These are phyloP conservation scores for Leccinum fallax DNA, from an alignment of 1,284 basidiomycete species.

Conservation along the genomic window DNA sequence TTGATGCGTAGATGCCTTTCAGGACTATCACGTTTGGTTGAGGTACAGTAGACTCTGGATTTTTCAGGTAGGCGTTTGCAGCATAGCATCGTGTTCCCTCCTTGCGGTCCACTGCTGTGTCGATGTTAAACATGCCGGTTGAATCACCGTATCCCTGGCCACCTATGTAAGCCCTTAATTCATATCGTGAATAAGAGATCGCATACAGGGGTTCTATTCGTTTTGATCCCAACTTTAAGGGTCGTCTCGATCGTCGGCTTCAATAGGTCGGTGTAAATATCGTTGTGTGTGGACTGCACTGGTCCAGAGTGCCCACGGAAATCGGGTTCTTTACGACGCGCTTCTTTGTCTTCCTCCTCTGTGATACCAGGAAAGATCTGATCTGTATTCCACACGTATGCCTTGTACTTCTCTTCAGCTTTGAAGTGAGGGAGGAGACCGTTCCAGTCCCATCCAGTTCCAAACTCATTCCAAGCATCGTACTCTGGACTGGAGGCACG, in stretches of 20 bases:
- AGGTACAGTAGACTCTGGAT: slow-evolving; percentile 14
- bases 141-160: slow-evolving; percentile 20
- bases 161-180: slow-evolving; percentile 3
- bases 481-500: slow-evolving; percentile 23
- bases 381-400: slow-evolving; percentile 16
- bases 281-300: slow-evolving; percentile 20
- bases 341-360: slow-evolving; percentile 14
- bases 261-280: slow-evolving; percentile 20
- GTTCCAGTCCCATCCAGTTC: slow-evolving; percentile 21
- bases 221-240: slow-evolving; percentile 15
- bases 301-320: slow-evolving; percentile 19
- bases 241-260: slow-evolving; percentile 18
- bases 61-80: slow-evolving; percentile 18
- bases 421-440: slow-evolving; percentile 23
- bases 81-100: slow-evolving; percentile 23
- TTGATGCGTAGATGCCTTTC: slow-evolving; percentile 12
- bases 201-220: slow-evolving; percentile 20
- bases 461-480: slow-evolving; percentile 22
- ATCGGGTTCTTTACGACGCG: slow-evolving; percentile 13
- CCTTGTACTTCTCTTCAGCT: slow-evolving; percentile 14
- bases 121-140: slow-evolving; percentile 26
- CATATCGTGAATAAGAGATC: neutral
- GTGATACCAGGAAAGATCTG: slow-evolving; percentile 25
- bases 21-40: slow-evolving; percentile 21
- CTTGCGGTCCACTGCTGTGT: slow-evolving; percentile 21